These are phyloP conservation scores for Psophocarpus tetragonolobus DNA, from an alignment of 306 rosid genomes.

Conservation along the genomic window DNA sequence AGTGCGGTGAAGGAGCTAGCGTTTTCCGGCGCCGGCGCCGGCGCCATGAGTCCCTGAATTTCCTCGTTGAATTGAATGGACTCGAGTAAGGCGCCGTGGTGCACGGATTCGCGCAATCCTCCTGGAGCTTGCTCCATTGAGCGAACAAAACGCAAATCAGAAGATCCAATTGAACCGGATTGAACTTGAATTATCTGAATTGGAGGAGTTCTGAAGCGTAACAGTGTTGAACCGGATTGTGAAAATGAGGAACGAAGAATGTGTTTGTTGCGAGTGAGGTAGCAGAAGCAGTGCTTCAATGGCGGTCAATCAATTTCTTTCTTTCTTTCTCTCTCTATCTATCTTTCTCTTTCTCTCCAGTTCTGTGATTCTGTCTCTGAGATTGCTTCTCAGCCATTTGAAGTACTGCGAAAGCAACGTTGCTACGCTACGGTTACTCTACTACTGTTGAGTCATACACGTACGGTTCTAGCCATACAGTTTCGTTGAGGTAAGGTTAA, in stretches of 20 bases:
- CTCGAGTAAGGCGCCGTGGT: conserved; percentile 57
- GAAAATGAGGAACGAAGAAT: background rate
- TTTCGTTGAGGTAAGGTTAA: conserved; percentile 31
- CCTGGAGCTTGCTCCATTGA: conserved; percentile 61
- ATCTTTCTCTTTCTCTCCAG: conserved; percentile 20
- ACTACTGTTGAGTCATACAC: conserved; percentile 40
- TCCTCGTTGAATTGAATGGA: conserved; percentile 83
- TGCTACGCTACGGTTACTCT: conserved; percentile 40
- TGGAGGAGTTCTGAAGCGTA: conserved; percentile 17
- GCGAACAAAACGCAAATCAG: background rate
- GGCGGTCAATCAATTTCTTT: conserved; percentile 55
- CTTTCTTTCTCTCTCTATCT: conserved; percentile 1
- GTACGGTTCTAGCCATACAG: conserved; percentile 47
- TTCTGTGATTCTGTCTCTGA: conserved; percentile 40
- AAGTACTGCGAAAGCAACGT: conserved; percentile 74
- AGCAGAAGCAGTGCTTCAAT: conserved; percentile 48
- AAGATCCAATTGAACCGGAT: conserved; percentile 26
- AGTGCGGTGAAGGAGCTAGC: conserved; percentile 89
- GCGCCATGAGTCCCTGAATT: conserved; percentile 70
- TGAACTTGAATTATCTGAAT: conserved; percentile 27
- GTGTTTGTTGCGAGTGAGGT: background rate
- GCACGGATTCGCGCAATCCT: conserved; percentile 56
- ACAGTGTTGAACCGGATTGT: conserved; percentile 12
- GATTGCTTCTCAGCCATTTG: conserved; percentile 58
- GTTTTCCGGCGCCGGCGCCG: conserved; percentile 69